Conservation (phyloP, 83 land plant genomes). For the Isoetes engelmannii region DNA sequence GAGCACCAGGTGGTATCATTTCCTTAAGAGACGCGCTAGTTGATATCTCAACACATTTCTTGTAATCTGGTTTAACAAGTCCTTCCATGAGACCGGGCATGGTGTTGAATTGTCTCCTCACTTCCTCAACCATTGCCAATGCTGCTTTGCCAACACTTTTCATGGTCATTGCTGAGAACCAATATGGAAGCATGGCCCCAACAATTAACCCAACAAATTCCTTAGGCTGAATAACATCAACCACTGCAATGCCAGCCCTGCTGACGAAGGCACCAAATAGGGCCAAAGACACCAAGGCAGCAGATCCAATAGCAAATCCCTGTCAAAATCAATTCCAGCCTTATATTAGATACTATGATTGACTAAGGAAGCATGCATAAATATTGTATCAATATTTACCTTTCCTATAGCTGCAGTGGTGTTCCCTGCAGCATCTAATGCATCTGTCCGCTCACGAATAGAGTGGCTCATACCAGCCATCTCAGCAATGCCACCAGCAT, state of each 20-base stretch:
- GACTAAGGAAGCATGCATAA: neutral
- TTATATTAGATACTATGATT: neutral
- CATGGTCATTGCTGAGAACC: constrained; percentile 90
- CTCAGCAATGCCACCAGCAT: constrained; percentile 88
- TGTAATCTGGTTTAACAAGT: constrained; percentile 65
- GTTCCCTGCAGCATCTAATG: constrained; percentile 81
- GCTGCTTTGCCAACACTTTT: constrained; percentile 87
- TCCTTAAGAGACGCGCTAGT: constrained; percentile 79
- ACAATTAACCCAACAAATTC: constrained; percentile 74
- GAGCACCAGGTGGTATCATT: constrained; percentile 85
- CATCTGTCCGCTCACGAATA: constrained; percentile 77
- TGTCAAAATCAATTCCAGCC: constrained; percentile 11
- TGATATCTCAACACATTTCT: constrained; percentile 73
- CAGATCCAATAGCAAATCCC: constrained; percentile 91
- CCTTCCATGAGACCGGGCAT: constrained; percentile 79
- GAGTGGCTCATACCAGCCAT: constrained; percentile 78
- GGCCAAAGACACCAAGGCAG: constrained; percentile 75
- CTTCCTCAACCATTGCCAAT: constrained; percentile 86
- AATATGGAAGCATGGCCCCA: constrained; percentile 81
- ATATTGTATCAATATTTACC: constrained; percentile 21
- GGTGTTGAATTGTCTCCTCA: constrained; percentile 65
- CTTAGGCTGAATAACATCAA: constrained; percentile 68
- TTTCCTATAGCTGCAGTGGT: constrained; percentile 85
- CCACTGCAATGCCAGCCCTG: constrained; percentile 57
- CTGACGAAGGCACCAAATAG: constrained; percentile 82